These are phyloP conservation scores for Populus deltoides DNA, from an alignment of 345 rosid genomes.

Conservation along the genomic window DNA sequence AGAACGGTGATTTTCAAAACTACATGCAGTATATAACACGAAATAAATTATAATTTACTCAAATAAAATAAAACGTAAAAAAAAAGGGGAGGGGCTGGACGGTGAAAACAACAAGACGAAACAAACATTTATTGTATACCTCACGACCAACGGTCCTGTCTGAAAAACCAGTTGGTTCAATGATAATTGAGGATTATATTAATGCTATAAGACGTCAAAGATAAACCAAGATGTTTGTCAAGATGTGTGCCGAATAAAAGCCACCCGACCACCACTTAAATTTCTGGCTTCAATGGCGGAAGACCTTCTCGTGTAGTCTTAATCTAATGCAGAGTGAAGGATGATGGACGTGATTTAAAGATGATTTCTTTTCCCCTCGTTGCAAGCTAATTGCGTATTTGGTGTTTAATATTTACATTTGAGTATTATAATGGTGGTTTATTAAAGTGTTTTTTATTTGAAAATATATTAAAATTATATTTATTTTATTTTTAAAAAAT, in stretches of 20 bases:
- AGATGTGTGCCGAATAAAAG: not conserved
- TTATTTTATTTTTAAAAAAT: too few relatives aligned
- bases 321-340: not conserved
- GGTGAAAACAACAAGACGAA: too few relatives aligned
- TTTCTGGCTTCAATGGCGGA: not conserved
- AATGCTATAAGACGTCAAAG: not conserved
- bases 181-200: not conserved
- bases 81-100: too few relatives aligned
- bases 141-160: too few relatives aligned
- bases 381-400: not conserved
- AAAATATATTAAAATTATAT: too few relatives aligned
- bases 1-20: too few relatives aligned
- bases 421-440: too few relatives aligned
- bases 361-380: not conserved
- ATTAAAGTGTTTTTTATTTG: too few relatives aligned
- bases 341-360: constrained; percentile 3
- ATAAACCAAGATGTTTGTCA: not conserved
- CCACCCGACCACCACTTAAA: not conserved
- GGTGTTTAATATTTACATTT: not conserved
- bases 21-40: too few relatives aligned
- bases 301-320: not conserved
- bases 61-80: too few relatives aligned
- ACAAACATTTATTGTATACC: too few relatives aligned
- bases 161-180: not conserved
- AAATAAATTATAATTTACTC: too few relatives aligned